Conservation (phyloP, 2,329 filamentous ascomycete genomes). For the Stagonosporopsis vannaccii region DNA sequence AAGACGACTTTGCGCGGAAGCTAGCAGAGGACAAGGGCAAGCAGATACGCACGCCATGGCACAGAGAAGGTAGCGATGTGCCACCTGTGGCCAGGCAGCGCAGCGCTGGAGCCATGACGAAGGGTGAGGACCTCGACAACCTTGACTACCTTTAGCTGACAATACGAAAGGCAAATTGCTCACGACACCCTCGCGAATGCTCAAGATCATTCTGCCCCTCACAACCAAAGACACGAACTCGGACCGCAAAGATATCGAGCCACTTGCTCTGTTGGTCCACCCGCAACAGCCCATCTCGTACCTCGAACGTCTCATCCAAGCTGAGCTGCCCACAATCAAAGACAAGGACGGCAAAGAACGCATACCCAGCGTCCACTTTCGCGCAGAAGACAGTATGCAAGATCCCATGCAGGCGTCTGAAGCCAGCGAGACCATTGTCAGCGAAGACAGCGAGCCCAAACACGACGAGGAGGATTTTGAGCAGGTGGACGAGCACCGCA, state of each 20-base stretch:
- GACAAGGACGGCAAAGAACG: conserved; percentile 70
- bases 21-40: conserved; percentile 60
- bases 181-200: conserved; percentile 79
- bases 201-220: conserved; percentile 82
- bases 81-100: conserved; percentile 63
- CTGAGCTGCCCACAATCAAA: conserved; percentile 76
- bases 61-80: conserved; percentile 65
- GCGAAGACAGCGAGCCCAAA: conserved; percentile 34
- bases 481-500: conserved; percentile 57
- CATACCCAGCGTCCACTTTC: conserved; percentile 77
- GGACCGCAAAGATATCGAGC: conserved; percentile 76
- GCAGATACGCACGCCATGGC: conserved; percentile 71
- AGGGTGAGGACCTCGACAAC: conserved; percentile 55
- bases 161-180: conserved; percentile 70
- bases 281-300: conserved; percentile 92
- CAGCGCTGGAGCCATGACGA: conserved; percentile 67
- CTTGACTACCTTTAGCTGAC: conserved; percentile 11
- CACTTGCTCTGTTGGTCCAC: conserved; percentile 83
- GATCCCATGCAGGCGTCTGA: conserved; percentile 55
- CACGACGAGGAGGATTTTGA: conserved; percentile 53
- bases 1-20: conserved; percentile 53
- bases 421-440: conserved; percentile 35
- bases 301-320: conserved; percentile 86
- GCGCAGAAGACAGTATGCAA: conserved; percentile 76
- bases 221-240: conserved; percentile 66